phyloP scores from a whole-genome alignment of 2,329 filamentous ascomycete species.

The Chalaropsis ovoidea region DNA sequence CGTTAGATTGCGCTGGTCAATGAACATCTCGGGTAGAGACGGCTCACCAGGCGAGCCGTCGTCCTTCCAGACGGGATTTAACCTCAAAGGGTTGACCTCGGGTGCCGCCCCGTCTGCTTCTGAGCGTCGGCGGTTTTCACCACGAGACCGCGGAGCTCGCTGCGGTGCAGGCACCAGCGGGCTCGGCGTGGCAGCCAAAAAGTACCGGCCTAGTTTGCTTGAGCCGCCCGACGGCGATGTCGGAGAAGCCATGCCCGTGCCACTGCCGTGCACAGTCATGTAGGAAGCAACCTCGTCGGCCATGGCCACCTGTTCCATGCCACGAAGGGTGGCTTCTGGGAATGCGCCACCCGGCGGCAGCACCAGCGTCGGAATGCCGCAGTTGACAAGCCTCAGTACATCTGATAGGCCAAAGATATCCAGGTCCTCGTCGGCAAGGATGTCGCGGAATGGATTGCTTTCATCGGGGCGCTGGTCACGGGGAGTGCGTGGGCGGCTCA shows the following conservation, averaged over 20 bases:
- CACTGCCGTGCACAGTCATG: conserved; percentile 19
- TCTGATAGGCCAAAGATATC: conserved; percentile 18
- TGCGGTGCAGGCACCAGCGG: conserved; percentile 14
- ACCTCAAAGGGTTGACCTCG: conserved; percentile 17
- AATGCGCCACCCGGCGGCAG: conserved; percentile 19
- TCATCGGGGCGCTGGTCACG: neutral
- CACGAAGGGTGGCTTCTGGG: neutral
- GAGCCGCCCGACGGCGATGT: conserved; percentile 2
- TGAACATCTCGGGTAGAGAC: neutral
- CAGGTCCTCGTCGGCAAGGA: conserved; percentile 23
- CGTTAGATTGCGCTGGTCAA: conserved; percentile 6
- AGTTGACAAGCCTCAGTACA: conserved; percentile 15
- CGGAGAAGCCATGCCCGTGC: neutral
- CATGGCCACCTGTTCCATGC: conserved; percentile 18
- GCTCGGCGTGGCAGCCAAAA: conserved; percentile 8
- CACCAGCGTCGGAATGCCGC: conserved; percentile 13
- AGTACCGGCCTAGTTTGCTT: neutral
- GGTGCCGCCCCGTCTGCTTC: neutral
- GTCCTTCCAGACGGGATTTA: conserved; percentile 22
- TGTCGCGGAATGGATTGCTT: conserved; percentile 22
- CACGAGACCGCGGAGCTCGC: conserved; percentile 7
- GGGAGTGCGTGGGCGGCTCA: conserved; percentile 9
- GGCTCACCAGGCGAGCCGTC: conserved; percentile 17
- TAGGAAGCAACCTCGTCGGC: conserved; percentile 21
- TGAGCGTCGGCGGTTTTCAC: neutral